These are phyloP conservation scores for Lasiodiplodia sp. DNA, from an alignment of 2,329 filamentous ascomycete species.

Conservation along the genomic window DNA sequence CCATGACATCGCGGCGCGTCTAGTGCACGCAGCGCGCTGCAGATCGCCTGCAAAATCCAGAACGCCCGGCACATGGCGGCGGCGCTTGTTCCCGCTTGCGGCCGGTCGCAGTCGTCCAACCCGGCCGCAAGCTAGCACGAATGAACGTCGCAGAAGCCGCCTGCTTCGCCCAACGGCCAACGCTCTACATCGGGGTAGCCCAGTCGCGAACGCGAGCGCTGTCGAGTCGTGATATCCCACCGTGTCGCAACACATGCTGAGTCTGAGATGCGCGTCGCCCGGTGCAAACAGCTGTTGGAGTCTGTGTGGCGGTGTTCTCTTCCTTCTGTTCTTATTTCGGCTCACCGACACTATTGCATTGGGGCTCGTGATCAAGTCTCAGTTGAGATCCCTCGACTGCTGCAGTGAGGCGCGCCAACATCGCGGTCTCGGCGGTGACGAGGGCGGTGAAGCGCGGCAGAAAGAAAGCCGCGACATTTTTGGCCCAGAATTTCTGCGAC, in stretches of 20 bases:
- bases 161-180: constrained; percentile 9
- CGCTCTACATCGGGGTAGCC: constrained; percentile 3
- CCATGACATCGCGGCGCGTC: constrained; percentile 23
- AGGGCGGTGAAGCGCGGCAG: constrained; percentile 1
- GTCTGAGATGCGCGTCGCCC: neutral
- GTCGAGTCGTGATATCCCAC: neutral
- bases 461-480: constrained; percentile 14
- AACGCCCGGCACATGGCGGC: constrained; percentile 5
- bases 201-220: constrained; percentile 7
- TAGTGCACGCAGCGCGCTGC: constrained; percentile 17
- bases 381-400: neutral
- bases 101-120: neutral
- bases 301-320: neutral
- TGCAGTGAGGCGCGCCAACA: neutral
- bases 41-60: constrained; percentile 25
- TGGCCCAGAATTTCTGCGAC: constrained; percentile 23
- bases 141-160: neutral
- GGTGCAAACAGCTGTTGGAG: neutral
- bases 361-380: neutral
- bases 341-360: neutral
- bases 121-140: neutral
- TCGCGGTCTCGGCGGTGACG: neutral
- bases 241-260: neutral
- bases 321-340: neutral
- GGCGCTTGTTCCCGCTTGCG: constrained; percentile 10